Conservation (phyloP, 495 filamentous ascomycete species). For the Cladorrhinum samala region DNA sequence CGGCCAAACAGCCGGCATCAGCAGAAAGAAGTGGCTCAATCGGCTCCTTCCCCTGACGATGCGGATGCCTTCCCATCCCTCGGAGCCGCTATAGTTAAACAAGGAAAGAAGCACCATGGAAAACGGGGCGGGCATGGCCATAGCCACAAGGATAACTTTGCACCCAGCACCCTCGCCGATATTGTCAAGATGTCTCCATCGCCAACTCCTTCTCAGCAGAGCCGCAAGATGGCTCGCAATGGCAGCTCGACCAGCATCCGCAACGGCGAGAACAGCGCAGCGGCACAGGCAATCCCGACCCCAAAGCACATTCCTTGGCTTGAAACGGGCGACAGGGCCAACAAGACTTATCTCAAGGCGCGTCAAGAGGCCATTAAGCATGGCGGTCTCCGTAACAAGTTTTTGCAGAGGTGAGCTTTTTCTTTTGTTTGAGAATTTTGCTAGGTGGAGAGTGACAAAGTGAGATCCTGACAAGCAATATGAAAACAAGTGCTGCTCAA, state of each 20-base stretch:
- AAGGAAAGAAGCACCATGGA: constrained; percentile 82
- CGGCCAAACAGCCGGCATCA: constrained; percentile 83
- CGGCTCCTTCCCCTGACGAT: constrained; percentile 80
- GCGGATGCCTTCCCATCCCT: constrained; percentile 93
- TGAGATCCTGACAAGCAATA: constrained; percentile 24
- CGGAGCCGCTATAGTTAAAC: constrained; percentile 70
- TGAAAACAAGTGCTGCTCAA: constrained; percentile 73
- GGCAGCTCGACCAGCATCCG: constrained; percentile 48
- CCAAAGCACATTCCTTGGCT: constrained; percentile 96
- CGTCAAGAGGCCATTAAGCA: constrained; percentile 94
- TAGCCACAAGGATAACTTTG: constrained; percentile 59
- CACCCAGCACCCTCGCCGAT: constrained; percentile 82
- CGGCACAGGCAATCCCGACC: constrained; percentile 72
- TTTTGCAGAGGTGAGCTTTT: constrained; percentile 73
- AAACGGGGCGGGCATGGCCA: constrained; percentile 76
- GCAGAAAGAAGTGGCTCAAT: constrained; percentile 58
- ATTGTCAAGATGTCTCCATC: constrained; percentile 90
- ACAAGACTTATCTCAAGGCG: constrained; percentile 90
- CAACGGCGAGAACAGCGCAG: constrained; percentile 70
- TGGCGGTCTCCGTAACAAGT: constrained; percentile 92
- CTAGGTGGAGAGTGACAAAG: background rate
- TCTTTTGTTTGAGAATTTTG: no score
- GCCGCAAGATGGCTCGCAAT: constrained; percentile 45
- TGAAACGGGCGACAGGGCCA: constrained; percentile 84
- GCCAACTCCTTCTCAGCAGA: constrained; percentile 50